Base-by-base conservation (phyloP, 495 filamentous ascomycete species). In the Friedmanniomyces endolithicus region DNA sequence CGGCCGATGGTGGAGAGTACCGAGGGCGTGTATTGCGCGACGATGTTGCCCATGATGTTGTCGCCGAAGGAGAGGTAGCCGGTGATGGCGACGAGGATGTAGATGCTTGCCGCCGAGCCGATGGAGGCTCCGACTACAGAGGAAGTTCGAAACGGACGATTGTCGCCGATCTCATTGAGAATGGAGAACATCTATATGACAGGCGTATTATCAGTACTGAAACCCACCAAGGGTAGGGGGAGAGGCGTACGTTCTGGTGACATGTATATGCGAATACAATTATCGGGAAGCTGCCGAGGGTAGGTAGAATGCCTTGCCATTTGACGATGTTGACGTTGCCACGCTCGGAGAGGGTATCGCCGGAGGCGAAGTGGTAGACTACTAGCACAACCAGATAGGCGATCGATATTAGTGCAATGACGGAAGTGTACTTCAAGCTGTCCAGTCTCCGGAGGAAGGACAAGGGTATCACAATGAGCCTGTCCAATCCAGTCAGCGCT, bases 181-280 rank as follows among this genome's bases (percentile, higher is more conserved):
- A 98, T 90, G 0, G 94, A 95, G 65, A 98, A 98, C 92, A 98
- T 98, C 89, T 95, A 31, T 31, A 31, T 61, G 25, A 45, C 20
- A 40, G 24, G 9, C 17, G 16, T 17, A 11, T 47, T n/a, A 22
- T 23, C 24, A 47, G 44, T 41, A 41, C 37, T 19, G 19, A 14
- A 47, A 14, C 7, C 20, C 23, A 16, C 44, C 12, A 23, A 14
- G 2, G 1, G 16, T 2, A 8, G 19, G 23, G 11, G 23, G 3
- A 24, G 25, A 33, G 25, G 43, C 29, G 22, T 72, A 95, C 88
- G 63, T 98, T 98, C 62, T 98, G 92, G 69, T 98, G 92, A 65
- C 94, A 98, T 4, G 92, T 98, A 69, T 96, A 98, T 19, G 92
- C 92, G 72, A 97, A 98, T 9, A 98, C 87, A 54, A 96, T 87